Evolutionary conservation across 1,139 yeast genomes (phyloP), one percentile per base, ranked within the genome.

Genomic region (Komagataea norvegica): DNA sequence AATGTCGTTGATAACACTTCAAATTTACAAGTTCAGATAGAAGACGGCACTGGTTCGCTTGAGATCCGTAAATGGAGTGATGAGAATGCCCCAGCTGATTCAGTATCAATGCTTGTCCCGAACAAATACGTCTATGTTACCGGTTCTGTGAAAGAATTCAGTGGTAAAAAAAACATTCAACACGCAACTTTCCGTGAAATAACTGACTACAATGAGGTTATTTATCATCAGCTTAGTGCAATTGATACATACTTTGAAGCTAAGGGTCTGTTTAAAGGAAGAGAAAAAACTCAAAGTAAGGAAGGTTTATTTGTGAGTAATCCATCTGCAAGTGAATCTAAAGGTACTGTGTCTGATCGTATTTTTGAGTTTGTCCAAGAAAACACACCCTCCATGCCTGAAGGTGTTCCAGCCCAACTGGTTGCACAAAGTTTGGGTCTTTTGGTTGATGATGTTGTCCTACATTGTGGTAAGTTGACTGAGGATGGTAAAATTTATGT

Each of bases 41-140:
- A 87, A 52, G 96, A 89, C 56, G 95, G 95, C 4, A 83, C 96
- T 0, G 95, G 94, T 1, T 68, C 77, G 4, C 65, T 79, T 17
- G 87, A 82, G 32, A 72, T 84, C 29, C 73, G 84, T 49, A 72
- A 73, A 48, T 85, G 93, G 89, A 65, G 75, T 33, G 79, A 79
- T 45, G 78, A 77, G 37, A 54, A 61, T 6, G 37, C 53, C 13
- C 48, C 44, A 25, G 68, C 66, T 31, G 56, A 61, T 26, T 56
- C 66, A 6, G 46, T 63, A 5, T 57, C 66, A 1, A 54, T 51
- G 27, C 49, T 59, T 14, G 59, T 48, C 15, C 57, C 51, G 6
- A 70, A 76, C 14, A 64, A 71, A 48, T 87, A 86, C 54, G 88
- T 84, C 25, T 71, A 69, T 40, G 80, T 85, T 4, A 75, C 77